These are phyloP conservation scores for Blastobotrys indianensis DNA, from an alignment of 1,139 yeast species.

Conservation along the genomic window DNA sequence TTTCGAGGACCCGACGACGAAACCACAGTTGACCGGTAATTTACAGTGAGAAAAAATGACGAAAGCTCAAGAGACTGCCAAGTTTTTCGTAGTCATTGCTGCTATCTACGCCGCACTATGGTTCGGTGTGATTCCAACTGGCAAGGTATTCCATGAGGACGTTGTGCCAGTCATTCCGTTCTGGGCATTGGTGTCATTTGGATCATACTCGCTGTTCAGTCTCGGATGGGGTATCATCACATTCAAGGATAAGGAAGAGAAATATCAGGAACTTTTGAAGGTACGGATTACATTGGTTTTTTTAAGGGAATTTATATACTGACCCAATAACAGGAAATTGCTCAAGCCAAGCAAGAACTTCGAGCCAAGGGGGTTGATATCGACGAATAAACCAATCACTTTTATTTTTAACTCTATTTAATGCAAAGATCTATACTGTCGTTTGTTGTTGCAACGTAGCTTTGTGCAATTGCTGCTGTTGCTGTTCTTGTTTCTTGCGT, in stretches of 20 bases:
- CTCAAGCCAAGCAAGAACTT: slow-evolving; percentile 59
- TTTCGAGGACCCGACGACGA: too few relatives aligned
- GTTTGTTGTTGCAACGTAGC: slow-evolving; percentile 3
- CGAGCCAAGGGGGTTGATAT: slow-evolving; percentile 50
- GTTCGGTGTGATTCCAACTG: slow-evolving; percentile 52
- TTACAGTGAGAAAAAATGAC: slow-evolving; percentile 60
- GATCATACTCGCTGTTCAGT: slow-evolving; percentile 64
- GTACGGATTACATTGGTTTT: slow-evolving; percentile 20
- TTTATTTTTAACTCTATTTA: background rate
- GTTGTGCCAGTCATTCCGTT: slow-evolving; percentile 65
- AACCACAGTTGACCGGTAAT: too few relatives aligned
- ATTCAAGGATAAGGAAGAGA: slow-evolving; percentile 67
- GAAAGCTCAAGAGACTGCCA: slow-evolving; percentile 59
- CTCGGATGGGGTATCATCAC: slow-evolving; percentile 68
- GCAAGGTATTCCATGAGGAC: slow-evolving; percentile 45
- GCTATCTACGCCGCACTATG: slow-evolving; percentile 52
- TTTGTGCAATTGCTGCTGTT: background rate
- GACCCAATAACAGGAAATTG: slow-evolving; percentile 43
- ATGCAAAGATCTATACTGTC: background rate
- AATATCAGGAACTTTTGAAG: slow-evolving; percentile 54
- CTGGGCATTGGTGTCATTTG: slow-evolving; percentile 68
- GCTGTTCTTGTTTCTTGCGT: slow-evolving; percentile 29
- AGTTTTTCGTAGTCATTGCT: slow-evolving; percentile 40
- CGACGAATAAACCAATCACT: slow-evolving; percentile 8
- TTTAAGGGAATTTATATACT: background rate